These are phyloP conservation scores for Triglochin maritima DNA, from an alignment of 106 monocot species.

Conservation along the genomic window DNA sequence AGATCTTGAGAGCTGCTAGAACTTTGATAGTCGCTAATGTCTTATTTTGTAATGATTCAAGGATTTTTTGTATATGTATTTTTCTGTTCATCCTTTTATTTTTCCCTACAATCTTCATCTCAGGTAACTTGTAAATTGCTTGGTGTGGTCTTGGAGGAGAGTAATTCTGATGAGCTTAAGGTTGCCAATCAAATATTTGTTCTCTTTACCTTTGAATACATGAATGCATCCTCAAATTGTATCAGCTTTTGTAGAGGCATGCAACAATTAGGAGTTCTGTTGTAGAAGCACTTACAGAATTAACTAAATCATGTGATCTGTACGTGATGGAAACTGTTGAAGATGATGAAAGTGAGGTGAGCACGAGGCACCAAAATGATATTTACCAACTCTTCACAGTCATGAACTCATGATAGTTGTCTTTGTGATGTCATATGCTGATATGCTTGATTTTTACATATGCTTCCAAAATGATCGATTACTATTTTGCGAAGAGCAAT, in stretches of 20 bases:
- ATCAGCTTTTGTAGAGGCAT: conserved; percentile 52
- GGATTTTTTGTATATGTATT: too few relatives aligned
- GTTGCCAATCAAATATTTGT: conserved; percentile 22
- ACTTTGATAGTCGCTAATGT: too few relatives aligned
- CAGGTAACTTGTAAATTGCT: conserved; percentile 86
- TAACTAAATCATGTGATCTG: conserved; percentile 59
- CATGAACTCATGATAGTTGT: too few relatives aligned
- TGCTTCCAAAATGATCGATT: too few relatives aligned
- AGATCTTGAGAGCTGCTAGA: too few relatives aligned
- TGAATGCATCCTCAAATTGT: background rate
- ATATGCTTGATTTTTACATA: background rate
- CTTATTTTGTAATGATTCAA: too few relatives aligned
- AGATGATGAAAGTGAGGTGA: conserved; percentile 92
- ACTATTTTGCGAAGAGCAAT: too few relatives aligned
- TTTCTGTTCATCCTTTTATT: too few relatives aligned
- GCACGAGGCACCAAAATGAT: background rate
- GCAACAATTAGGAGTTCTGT: conserved; percentile 66
- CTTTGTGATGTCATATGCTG: too few relatives aligned
- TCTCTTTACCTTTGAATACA: background rate
- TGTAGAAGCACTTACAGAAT: conserved; percentile 61
- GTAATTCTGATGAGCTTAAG: conserved; percentile 75
- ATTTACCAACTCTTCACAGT: background rate
- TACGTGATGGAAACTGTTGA: conserved; percentile 92
- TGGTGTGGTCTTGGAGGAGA: conserved; percentile 82
- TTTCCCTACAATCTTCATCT: too few relatives aligned